phyloP scores from a whole-genome alignment of 768 basidiomycete species.

The Leccinellum rugosiceps region DNA sequence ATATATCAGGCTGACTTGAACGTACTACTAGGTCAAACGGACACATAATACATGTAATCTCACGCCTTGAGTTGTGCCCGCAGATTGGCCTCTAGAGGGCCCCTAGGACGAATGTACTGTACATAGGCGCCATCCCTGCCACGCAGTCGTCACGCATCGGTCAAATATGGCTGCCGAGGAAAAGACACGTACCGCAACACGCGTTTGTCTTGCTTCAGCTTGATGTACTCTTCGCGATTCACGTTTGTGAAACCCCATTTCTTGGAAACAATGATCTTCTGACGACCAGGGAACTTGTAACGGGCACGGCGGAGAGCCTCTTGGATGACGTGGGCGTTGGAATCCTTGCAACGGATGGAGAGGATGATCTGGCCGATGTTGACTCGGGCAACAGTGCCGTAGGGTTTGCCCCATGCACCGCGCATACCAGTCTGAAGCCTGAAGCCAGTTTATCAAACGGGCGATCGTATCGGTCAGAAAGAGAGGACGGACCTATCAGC shows the following conservation, averaged over 20 bases:
- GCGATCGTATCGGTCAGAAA: not conserved
- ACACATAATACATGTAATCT: conserved; percentile 13
- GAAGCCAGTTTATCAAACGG: not conserved
- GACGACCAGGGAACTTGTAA: conserved; percentile 99
- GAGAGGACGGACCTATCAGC: conserved; percentile 73
- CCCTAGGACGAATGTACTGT: conserved; percentile 88
- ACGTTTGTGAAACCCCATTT: conserved; percentile 99
- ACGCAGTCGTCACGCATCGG: not conserved
- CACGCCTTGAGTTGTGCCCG: conserved; percentile 78
- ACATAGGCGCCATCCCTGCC: conserved; percentile 85
- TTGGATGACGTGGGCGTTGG: conserved; percentile 82
- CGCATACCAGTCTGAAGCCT: conserved; percentile 98
- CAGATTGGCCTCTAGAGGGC: conserved; percentile 81
- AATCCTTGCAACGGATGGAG: conserved; percentile 88
- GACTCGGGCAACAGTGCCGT: conserved; percentile 93
- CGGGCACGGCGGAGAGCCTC: conserved; percentile 97
- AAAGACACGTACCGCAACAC: conserved; percentile 71
- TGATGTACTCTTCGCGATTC: conserved; percentile 81
- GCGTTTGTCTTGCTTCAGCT: conserved; percentile 86
- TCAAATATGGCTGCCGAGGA: not conserved
- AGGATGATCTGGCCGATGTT: conserved; percentile 96
- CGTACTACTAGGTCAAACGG: conserved; percentile 1
- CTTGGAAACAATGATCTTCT: conserved; percentile 95
- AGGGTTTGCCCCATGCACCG: conserved; percentile 99
- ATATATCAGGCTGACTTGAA: not conserved